These are phyloP conservation scores for Hygrophorus russula DNA, from an alignment of 768 basidiomycete genomes.

Conservation along the genomic window DNA sequence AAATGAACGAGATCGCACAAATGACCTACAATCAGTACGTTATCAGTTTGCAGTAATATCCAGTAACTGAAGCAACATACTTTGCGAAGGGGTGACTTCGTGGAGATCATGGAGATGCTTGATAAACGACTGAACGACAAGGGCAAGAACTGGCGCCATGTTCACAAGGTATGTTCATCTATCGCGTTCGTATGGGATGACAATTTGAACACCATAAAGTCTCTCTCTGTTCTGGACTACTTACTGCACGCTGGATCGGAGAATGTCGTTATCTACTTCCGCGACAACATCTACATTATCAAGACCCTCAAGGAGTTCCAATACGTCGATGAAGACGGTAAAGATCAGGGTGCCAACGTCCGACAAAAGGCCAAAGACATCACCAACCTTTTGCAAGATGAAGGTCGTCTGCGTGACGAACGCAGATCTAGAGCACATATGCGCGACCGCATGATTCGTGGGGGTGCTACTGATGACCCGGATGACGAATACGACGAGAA, in stretches of 20 bases:
- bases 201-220: slow-evolving; percentile 26
- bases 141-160: slow-evolving; percentile 99
- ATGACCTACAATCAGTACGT: slow-evolving; percentile 93
- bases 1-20: slow-evolving; percentile 99
- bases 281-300: slow-evolving; percentile 93
- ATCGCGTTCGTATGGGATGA: slow-evolving; percentile 1
- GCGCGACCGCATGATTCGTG: slow-evolving; percentile 89
- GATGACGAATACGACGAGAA: slow-evolving; percentile 24
- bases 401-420: slow-evolving; percentile 75
- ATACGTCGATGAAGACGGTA: slow-evolving; percentile 87
- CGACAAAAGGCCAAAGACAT: slow-evolving; percentile 98
- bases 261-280: slow-evolving; percentile 98
- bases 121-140: slow-evolving; percentile 98
- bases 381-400: slow-evolving; percentile 84
- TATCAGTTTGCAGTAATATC: slow-evolving; percentile 1
- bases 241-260: slow-evolving; percentile 93
- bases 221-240: slow-evolving; percentile 91
- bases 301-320: slow-evolving; percentile 99
- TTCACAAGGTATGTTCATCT: slow-evolving; percentile 69
- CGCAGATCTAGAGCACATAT: slow-evolving; percentile 76
- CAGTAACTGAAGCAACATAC: not conserved
- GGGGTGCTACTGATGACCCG: slow-evolving; percentile 30
- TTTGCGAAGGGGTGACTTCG: slow-evolving; percentile 69
- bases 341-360: slow-evolving; percentile 98
- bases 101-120: slow-evolving; percentile 99